Evolutionary conservation across 2,329 filamentous ascomycete genomes (phyloP), one percentile per base, ranked within the genome.

Genomic region (Massarina eburnea): DNA sequence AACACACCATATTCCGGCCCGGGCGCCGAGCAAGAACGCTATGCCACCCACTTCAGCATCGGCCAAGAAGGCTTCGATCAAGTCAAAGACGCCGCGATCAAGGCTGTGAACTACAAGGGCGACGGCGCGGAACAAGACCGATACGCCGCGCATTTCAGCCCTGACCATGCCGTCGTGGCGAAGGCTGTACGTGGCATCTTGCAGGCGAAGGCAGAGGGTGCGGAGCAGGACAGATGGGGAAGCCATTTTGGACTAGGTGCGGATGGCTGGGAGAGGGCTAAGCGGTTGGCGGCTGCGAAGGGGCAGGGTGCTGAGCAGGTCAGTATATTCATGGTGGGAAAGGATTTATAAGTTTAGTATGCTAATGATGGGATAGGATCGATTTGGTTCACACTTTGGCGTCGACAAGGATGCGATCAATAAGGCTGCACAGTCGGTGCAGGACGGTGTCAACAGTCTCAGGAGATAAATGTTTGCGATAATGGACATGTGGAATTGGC

Each of bases 281-380:
- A 58, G 48, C 34, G 57, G 24, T 40, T 68, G 48, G 64, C 66
- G 26, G 48, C 48, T 4, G 49, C 49, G 29, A 56, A 61, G 37
- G 63, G 64, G n/a, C 45, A 45, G n/a, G 66, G 64, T 7, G 64
- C 64, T 26, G 66, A 69, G 43, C 66, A 69, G 58, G 66, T 68
- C 59, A 36, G 55, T 43, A 19, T 26, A 18, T 8, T 27, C 3
- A 2, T 5, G 27, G 10, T 15, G 14, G 15, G n/a, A 2, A 24
- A 27, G 33, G 8, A 8, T 32, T 22, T 20, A 8, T 10, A 17
- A 12, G 35, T 12, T 8, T 34, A 24, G 24, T 26, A 26, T 30
- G 4, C 47, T 58, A 34, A 59, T 46, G 29, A 33, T 35, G 1
- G 14, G 21, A 27, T 33, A 68, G 65, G 64, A 68, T 22, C 59